A percentile compares a stretch with the other conserved stretches of the same genome.
phyloP scores from a whole-genome alignment of 306 rosid species.

The Chamaecrista fasciculata region DNA sequence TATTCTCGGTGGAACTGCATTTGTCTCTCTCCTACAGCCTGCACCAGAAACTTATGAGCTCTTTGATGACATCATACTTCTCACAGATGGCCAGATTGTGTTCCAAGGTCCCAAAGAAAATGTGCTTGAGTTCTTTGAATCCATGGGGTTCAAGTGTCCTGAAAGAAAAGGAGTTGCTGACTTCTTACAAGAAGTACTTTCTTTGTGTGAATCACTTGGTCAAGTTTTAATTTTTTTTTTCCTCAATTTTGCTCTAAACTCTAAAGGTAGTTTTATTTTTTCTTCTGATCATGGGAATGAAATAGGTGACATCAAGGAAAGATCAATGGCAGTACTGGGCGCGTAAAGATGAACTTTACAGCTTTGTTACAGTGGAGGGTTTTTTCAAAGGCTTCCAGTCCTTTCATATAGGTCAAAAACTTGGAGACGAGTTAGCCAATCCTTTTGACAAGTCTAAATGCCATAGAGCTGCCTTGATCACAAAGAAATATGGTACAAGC shows the following conservation, averaged over 20 bases:
- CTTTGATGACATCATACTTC: constrained; percentile 73
- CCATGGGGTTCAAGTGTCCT: constrained; percentile 79
- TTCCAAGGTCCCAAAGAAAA: constrained; percentile 49
- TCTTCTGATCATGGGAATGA: too few species aligned
- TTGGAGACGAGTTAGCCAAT: constrained; percentile 74
- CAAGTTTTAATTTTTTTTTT: too few species aligned
- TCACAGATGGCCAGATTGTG: constrained; percentile 47
- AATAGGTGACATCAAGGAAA: constrained; percentile 50
- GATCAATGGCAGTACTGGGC: constrained; percentile 95
- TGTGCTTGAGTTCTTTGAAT: constrained; percentile 59
- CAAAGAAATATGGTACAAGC: constrained; percentile 63
- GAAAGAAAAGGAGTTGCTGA: constrained; percentile 57
- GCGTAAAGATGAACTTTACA: constrained; percentile 57
- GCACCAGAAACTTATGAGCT: constrained; percentile 88
- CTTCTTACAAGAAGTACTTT: constrained; percentile 46
- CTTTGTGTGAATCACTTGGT: constrained; percentile 19
- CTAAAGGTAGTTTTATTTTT: too few species aligned
- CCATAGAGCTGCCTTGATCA: constrained; percentile 62
- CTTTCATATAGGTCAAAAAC: constrained; percentile 60
- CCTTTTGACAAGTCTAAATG: constrained; percentile 66
- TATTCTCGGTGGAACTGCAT: constrained; percentile 75
- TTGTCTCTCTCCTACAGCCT: constrained; percentile 82
- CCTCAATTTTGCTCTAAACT: too few species aligned
- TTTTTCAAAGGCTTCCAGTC: constrained; percentile 68
- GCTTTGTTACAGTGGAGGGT: constrained; percentile 63